A percentile compares a stretch with the other conserved stretches of the same genome.
Conservation (phyloP, 108 stramenopile species). For the Pseudonitzschia multiseries region DNA sequence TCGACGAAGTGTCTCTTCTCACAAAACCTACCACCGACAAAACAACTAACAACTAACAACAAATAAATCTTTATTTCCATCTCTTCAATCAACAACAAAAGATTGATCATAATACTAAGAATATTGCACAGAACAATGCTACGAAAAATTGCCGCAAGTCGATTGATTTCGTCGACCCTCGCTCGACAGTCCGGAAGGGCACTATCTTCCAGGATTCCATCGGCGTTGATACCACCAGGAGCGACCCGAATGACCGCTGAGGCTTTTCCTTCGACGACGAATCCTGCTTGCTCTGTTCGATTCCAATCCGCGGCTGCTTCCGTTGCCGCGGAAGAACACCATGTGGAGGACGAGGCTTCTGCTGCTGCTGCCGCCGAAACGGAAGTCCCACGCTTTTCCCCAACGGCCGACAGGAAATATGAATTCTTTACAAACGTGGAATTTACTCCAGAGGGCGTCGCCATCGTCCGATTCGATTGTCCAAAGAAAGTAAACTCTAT, state of each 20-base stretch:
- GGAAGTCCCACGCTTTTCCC: conserved; percentile 43
- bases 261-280: conserved; percentile 85
- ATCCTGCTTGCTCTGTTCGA: conserved; percentile 35
- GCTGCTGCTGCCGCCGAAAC: not conserved
- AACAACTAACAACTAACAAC: no score
- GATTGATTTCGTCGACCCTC: conserved; percentile 17
- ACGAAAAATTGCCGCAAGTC: conserved; percentile 21
- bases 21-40: no score
- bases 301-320: conserved; percentile 30
- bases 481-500: conserved; percentile 95
- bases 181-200: conserved; percentile 16
- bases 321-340: conserved; percentile 7
- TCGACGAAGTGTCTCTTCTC: no score
- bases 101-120: no score
- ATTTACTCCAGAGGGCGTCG: conserved; percentile 79
- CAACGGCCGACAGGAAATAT: conserved; percentile 75
- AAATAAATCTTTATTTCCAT: no score
- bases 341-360: not conserved
- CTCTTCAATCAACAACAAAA: not conserved
- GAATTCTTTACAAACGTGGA: conserved; percentile 84
- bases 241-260: conserved; percentile 38
- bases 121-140: conserved; percentile 18
- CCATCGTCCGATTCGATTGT: conserved; percentile 90
- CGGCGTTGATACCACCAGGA: not conserved
- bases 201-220: not conserved